Evolutionary conservation across 495 filamentous ascomycete species (phyloP).

Genomic region (Chaetomidium leptoderma): DNA sequence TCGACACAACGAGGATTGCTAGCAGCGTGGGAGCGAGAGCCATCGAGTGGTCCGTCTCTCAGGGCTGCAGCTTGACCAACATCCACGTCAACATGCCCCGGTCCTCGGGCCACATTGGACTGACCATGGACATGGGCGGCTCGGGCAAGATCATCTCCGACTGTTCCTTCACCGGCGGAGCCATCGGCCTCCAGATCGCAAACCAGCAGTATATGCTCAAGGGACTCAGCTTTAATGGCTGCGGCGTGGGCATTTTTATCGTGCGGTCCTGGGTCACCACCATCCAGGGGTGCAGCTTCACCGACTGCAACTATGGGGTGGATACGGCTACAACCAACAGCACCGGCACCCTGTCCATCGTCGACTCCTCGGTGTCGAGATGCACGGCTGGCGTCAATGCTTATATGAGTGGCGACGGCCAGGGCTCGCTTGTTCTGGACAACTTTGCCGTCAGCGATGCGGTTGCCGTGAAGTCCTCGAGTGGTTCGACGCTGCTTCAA

Average conservation of each 20-base stretch:
- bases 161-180: slow-evolving; percentile 47
- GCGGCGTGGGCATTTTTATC: slow-evolving; percentile 27
- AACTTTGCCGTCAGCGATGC: slow-evolving; percentile 32
- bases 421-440: slow-evolving; percentile 56
- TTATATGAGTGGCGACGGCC: slow-evolving; percentile 32
- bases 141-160: slow-evolving; percentile 46
- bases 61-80: slow-evolving; percentile 62
- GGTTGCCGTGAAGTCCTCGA: slow-evolving; percentile 23
- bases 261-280: slow-evolving; percentile 21
- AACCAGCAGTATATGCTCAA: slow-evolving; percentile 55
- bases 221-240: slow-evolving; percentile 42
- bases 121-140: slow-evolving; percentile 38
- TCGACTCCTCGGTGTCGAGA: slow-evolving; percentile 51
- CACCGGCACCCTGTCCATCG: slow-evolving; percentile 44
- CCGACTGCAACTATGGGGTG: slow-evolving; percentile 52
- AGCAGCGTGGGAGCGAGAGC: slow-evolving; percentile 26
- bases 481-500: slow-evolving; percentile 13
- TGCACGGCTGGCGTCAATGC: slow-evolving; percentile 41
- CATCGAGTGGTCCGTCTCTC: slow-evolving; percentile 64
- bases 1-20: slow-evolving; percentile 61
- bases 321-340: slow-evolving; percentile 45
- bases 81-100: slow-evolving; percentile 56
- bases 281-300: slow-evolving; percentile 40
- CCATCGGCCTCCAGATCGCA: slow-evolving; percentile 42
- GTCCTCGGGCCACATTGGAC: slow-evolving; percentile 41